phyloP scores from a whole-genome alignment of 257 asterid species.

The Prunella vulgaris region DNA sequence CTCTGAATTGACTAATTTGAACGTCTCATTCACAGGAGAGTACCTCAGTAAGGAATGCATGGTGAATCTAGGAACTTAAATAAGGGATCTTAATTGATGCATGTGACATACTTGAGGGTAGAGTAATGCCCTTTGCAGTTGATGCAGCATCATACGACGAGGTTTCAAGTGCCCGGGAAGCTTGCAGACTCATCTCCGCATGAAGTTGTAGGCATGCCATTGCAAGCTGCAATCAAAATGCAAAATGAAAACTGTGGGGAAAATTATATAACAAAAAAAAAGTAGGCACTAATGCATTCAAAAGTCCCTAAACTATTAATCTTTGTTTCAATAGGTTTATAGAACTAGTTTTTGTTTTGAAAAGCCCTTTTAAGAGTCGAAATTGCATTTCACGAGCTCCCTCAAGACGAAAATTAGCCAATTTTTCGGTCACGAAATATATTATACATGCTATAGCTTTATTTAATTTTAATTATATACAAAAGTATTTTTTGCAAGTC shows the following conservation, averaged over 20 bases:
- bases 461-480: no score
- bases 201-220: slow-evolving; percentile 88
- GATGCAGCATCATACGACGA: slow-evolving; percentile 21
- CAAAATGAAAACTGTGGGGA: neutral
- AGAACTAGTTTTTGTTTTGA: no score
- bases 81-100: slow-evolving; percentile 48
- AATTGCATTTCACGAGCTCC: no score
- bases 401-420: neutral
- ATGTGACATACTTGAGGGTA: slow-evolving; percentile 38
- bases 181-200: slow-evolving; percentile 86
- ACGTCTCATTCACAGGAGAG: neutral
- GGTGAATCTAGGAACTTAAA: slow-evolving; percentile 22
- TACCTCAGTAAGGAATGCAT: neutral
- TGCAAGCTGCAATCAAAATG: slow-evolving; percentile 57
- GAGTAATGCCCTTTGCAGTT: slow-evolving; percentile 30
- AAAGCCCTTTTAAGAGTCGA: neutral
- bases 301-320: neutral
- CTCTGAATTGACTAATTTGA: neutral
- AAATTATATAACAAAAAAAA: neutral
- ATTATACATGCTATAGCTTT: no score
- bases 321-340: neutral
- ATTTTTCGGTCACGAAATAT: no score
- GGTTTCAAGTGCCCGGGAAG: slow-evolving; percentile 74
- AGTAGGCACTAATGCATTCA: neutral
- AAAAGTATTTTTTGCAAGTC: no score